Conservation (phyloP, 2,329 filamentous ascomycete genomes). For the Aspergillus glaucus region DNA sequence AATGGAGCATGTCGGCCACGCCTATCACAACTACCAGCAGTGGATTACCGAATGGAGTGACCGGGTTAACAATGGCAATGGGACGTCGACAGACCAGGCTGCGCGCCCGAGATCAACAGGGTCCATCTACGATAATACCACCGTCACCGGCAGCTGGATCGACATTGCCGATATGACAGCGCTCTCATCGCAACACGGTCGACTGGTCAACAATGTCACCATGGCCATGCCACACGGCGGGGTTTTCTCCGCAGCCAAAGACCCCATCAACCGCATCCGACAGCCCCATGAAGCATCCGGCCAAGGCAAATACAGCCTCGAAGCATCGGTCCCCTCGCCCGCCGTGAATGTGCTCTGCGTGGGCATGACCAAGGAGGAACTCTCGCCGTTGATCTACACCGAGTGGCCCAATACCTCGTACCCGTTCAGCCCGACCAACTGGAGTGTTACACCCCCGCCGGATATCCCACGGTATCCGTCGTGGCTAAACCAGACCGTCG, state of each 20-base stretch:
- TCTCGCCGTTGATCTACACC: constrained; percentile 60
- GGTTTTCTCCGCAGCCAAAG: constrained; percentile 57
- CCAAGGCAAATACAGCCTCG: constrained; percentile 61
- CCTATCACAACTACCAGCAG: constrained; percentile 61
- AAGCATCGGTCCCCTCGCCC: constrained; percentile 64
- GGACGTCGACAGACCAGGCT: constrained; percentile 33
- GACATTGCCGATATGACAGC: constrained; percentile 50
- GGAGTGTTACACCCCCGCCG: constrained; percentile 19
- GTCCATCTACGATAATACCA: constrained; percentile 66
- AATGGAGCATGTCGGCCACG: constrained; percentile 62
- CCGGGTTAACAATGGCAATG: constrained; percentile 23
- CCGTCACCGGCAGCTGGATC: constrained; percentile 64
- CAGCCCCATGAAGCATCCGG: constrained; percentile 62
- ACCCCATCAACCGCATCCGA: constrained; percentile 58
- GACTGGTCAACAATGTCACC: constrained; percentile 72
- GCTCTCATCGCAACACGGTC: constrained; percentile 44
- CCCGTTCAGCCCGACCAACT: constrained; percentile 22
- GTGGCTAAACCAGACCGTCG: constrained; percentile 50
- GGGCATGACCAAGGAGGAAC: constrained; percentile 54
- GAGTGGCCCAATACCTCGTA: constrained; percentile 46
- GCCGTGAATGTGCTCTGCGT: constrained; percentile 67
- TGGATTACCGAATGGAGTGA: constrained; percentile 54
- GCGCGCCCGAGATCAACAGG: constrained; percentile 56
- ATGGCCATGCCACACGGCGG: constrained; percentile 36
- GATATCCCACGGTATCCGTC: constrained; percentile 33